Base-by-base conservation (phyloP, 1,284 basidiomycete species). In the Hemileia vastatrix region DNA sequence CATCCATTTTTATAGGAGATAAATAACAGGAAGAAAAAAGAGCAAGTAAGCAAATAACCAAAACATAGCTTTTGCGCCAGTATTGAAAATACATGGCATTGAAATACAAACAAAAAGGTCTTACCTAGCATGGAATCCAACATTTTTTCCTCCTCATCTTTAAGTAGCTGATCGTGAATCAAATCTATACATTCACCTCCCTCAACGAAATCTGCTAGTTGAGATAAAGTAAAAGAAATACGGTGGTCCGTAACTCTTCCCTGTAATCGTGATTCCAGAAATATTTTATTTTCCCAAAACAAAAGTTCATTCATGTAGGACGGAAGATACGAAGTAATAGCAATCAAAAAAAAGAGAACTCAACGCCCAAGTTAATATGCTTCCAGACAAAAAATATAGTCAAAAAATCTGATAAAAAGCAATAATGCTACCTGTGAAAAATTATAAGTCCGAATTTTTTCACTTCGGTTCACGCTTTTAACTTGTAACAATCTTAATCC, bases 401-500 rank as follows among this genome's bases (percentile, higher is more conserved):
- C 24, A 15, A 40, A 36, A 19, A 48, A 27, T 8, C 32, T 6
- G n/a, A 51, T 15, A 31, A 8, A 33, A 23, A 21, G 23, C 19
- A 19, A 27, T n/a, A 32, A 15, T 24, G 24, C 3, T 5, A 83
- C 88, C 80, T 91, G 89, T 1, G 88, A 83, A 72, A 85, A 92
- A 70, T 94, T 94, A 76, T 95, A 96, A 4, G 93, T 96, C 64
- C 92, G 79, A 64, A 95, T 86, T 75, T 95, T 95, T 71, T 95
- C 90, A 68, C 88, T 90, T 19, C 92, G 79, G 71, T 91, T 88
- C 1, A 85, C 85, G 0, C 85, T 84, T 55, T 83, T 83, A 15
- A 95, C 86, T 44, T 95, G 84, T 66, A 78, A 84, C 36, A 83
- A 79, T 8, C 90, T 81, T 3, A 81, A 81, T 0, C 83, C 83